These are phyloP conservation scores for Elsinoe batatas DNA, from an alignment of 2,329 filamentous ascomycete genomes.

Conservation along the genomic window DNA sequence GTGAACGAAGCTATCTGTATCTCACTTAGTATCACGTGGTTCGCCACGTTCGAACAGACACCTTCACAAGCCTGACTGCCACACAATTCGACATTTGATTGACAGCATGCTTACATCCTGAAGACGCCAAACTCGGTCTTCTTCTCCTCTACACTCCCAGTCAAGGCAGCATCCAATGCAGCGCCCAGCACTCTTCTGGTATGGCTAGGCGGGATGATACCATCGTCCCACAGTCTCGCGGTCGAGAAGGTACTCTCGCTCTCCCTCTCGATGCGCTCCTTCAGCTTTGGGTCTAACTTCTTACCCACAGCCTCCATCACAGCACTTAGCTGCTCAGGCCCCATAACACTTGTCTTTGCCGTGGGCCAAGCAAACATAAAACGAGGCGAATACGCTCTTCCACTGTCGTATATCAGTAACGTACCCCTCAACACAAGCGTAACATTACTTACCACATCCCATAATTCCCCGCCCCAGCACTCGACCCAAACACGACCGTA, in stretches of 20 bases:
- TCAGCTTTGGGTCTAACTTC: conserved; percentile 68
- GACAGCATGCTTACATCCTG: conserved; percentile 25
- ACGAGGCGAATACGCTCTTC: conserved; percentile 80
- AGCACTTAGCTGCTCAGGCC: conserved; percentile 75
- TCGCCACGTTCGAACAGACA: no score
- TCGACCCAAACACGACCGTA: conserved; percentile 89
- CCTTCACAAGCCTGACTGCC: no score
- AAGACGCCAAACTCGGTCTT: conserved; percentile 32
- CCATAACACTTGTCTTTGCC: conserved; percentile 94
- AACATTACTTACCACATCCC: conserved; percentile 65
- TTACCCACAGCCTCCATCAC: conserved; percentile 95
- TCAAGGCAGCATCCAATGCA: conserved; percentile 36
- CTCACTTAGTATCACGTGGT: no score
- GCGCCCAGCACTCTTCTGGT: conserved; percentile 40
- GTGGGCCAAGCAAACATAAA: conserved; percentile 98
- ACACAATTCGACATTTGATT: neutral
- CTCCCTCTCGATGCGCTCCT: conserved; percentile 77
- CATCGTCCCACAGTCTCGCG: conserved; percentile 72
- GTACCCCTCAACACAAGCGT: neutral
- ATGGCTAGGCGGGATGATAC: conserved; percentile 41
- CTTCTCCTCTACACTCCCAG: conserved; percentile 26
- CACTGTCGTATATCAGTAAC: conserved; percentile 38
- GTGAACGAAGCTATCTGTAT: no score
- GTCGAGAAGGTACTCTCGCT: conserved; percentile 82
- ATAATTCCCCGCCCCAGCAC: conserved; percentile 92